Percentiles rank a stretch among this genome's conserved stretches.
Conservation (phyloP, 306 rosid genomes). For the Sphenostylis stenocarpa region DNA sequence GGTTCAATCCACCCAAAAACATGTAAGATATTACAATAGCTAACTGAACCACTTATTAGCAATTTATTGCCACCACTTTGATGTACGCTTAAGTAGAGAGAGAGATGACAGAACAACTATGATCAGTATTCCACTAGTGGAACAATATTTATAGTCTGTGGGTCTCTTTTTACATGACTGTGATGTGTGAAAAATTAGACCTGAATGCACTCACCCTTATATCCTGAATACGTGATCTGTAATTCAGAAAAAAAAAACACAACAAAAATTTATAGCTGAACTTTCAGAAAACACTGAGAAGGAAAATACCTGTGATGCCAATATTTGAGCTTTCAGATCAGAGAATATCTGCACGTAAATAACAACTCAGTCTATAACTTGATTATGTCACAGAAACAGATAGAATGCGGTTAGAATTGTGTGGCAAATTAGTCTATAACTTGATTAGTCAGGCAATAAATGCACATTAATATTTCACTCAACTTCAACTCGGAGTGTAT, state of each 20-base stretch:
- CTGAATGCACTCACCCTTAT: neutral
- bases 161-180: neutral
- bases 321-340: slow-evolving; percentile 51
- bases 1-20: neutral
- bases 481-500: slow-evolving; percentile 20
- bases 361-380: slow-evolving; percentile 15
- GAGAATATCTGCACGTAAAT: slow-evolving; percentile 49
- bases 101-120: neutral
- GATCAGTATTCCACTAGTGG: neutral
- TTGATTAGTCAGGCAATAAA: slow-evolving; percentile 4
- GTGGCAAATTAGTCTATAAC: neutral
- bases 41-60: neutral
- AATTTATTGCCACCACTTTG: neutral
- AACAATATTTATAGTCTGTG: neutral
- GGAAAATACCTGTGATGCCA: slow-evolving; percentile 51
- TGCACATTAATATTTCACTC: neutral
- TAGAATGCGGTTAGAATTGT: neutral
- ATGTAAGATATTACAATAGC: neutral
- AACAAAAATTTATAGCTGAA: neutral
- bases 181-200: neutral
- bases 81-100: neutral
- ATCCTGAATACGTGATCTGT: slow-evolving; percentile 11
- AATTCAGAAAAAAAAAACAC: neutral
- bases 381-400: neutral
- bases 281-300: slow-evolving; percentile 6